A percentile compares a stretch with the other conserved stretches of the same genome.
phyloP scores from a whole-genome alignment of 2,329 filamentous ascomycete genomes.

The Arthrobotrys pseudoclavata region DNA sequence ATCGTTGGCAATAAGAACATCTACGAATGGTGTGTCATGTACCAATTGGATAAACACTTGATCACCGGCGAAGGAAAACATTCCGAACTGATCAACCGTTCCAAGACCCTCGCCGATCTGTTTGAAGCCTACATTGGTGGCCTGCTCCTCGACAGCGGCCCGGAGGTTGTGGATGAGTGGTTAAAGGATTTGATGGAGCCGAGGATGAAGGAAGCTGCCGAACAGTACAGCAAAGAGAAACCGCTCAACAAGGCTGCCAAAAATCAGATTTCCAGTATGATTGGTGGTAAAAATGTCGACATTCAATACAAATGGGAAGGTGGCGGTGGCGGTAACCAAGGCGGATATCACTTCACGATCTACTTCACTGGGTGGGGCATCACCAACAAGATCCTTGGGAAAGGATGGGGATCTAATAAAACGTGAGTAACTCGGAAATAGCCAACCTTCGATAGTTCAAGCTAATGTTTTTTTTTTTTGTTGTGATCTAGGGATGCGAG shows the following conservation, averaged over 20 bases:
- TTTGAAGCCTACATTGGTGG: constrained; percentile 64
- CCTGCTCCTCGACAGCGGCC: constrained; percentile 61
- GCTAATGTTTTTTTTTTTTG: not conserved
- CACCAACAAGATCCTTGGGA: constrained; percentile 60
- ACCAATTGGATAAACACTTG: constrained; percentile 72
- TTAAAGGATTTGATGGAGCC: constrained; percentile 62
- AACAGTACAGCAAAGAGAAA: constrained; percentile 53
- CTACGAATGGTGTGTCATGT: constrained; percentile 68
- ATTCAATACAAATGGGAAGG: constrained; percentile 62
- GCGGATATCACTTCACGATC: constrained; percentile 62
- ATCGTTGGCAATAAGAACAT: constrained; percentile 63
- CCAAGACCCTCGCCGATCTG: constrained; percentile 63
- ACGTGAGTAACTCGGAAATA: constrained; percentile 49
- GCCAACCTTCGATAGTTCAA: not conserved
- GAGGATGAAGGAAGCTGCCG: constrained; percentile 60
- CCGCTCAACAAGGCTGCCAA: constrained; percentile 63
- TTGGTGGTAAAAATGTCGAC: constrained; percentile 59
- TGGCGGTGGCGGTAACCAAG: constrained; percentile 63
- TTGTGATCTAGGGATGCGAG: constrained; percentile 61
- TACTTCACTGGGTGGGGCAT: constrained; percentile 63
- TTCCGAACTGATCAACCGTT: constrained; percentile 40
- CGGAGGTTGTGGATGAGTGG: constrained; percentile 60
- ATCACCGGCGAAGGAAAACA: constrained; percentile 64
- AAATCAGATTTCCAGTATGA: constrained; percentile 59
- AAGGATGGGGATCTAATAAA: constrained; percentile 63